Conservation (phyloP, 2,329 filamentous ascomycete species). For the Diaporthe caulivora region DNA sequence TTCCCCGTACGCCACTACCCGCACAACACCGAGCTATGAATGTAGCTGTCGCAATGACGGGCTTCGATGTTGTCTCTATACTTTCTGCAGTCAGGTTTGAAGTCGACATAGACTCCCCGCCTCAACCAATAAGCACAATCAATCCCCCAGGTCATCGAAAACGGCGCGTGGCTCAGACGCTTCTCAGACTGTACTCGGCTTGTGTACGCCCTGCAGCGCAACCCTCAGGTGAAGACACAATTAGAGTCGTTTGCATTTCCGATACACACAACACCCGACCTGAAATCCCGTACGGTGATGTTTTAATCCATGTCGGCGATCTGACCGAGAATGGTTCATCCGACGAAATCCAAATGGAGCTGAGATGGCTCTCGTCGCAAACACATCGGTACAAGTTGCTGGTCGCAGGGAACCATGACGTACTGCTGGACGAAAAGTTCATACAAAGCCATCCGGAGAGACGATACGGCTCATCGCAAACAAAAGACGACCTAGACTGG, state of each 20-base stretch:
- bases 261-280: constrained; percentile 56
- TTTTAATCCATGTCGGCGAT: constrained; percentile 58
- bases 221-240: background rate
- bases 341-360: constrained; percentile 51
- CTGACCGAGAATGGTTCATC: constrained; percentile 54
- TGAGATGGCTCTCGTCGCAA: constrained; percentile 51
- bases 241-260: constrained; percentile 52
- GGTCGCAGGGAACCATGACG: constrained; percentile 46
- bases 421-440: constrained; percentile 40
- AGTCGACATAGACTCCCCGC: background rate
- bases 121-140: background rate
- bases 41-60: no score
- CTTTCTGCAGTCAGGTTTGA: no score
- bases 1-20: background rate
- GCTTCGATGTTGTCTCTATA: background rate
- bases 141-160: background rate
- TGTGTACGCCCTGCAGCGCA: background rate
- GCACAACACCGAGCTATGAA: background rate
- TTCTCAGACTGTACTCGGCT: background rate
- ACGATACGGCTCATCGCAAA: constrained; percentile 39
- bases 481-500: constrained; percentile 42
- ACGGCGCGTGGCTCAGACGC: background rate
- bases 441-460: constrained; percentile 35
- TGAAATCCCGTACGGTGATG: constrained; percentile 51
- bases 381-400: constrained; percentile 53